These are phyloP conservation scores for Monascus purpureus DNA, from an alignment of 495 filamentous ascomycete species.

Conservation along the genomic window DNA sequence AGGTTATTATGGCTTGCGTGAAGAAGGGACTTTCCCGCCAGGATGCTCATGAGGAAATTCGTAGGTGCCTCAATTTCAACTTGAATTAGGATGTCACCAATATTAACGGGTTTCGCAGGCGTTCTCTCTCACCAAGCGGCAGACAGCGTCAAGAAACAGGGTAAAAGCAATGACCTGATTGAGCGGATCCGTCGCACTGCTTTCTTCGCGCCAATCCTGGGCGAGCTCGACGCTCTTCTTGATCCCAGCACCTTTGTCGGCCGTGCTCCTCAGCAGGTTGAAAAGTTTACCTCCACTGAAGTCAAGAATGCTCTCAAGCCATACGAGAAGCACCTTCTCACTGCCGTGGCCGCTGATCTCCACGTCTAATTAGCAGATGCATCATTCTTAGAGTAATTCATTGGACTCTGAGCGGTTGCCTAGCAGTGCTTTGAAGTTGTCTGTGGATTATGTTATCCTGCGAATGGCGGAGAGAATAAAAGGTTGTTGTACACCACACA, in stretches of 20 bases:
- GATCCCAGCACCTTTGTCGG: constrained; percentile 57
- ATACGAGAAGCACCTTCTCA: constrained; percentile 26
- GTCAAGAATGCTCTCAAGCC: constrained; percentile 38
- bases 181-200: constrained; percentile 57
- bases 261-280: constrained; percentile 41
- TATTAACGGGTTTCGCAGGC: no score
- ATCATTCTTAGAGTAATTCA: no score
- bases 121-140: constrained; percentile 79
- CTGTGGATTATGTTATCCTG: no score
- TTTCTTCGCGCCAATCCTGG: constrained; percentile 75
- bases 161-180: constrained; percentile 71
- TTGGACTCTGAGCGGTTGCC: no score
- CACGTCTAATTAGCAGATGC: no score
- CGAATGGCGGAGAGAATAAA: no score
- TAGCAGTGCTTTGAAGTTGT: no score
- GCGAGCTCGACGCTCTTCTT: constrained; percentile 60
- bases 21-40: constrained; percentile 65
- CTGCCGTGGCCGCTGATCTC: constrained; percentile 35
- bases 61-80: constrained; percentile 10
- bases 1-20: constrained; percentile 80
- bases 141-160: constrained; percentile 65
- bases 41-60: constrained; percentile 83
- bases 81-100: no score
- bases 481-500: no score
- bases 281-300: constrained; percentile 41